Conservation (phyloP, 2,329 filamentous ascomycete genomes). For the Colletotrichum sp. region DNA sequence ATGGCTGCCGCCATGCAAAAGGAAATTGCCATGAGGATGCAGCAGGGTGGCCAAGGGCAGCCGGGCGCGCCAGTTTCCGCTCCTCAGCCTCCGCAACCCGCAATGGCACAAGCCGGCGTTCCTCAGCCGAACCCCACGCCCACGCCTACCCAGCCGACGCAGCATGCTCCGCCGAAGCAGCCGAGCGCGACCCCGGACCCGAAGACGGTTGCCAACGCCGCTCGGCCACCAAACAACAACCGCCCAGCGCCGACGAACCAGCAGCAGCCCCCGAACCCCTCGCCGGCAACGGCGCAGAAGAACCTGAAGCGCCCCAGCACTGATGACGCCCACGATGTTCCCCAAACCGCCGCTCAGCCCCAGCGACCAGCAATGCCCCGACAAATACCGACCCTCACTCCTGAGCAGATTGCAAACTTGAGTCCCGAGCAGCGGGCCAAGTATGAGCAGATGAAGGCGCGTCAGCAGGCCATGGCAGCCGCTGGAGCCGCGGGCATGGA, state of each 20-base stretch:
- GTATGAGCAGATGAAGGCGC: slow-evolving; percentile 42
- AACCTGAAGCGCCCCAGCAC: slow-evolving; percentile 56
- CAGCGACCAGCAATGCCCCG: slow-evolving; percentile 17
- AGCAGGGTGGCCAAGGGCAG: neutral
- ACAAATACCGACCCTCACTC: slow-evolving; percentile 30
- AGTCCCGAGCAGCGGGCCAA: slow-evolving; percentile 50
- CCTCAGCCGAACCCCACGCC: neutral
- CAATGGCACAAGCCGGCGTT: neutral
- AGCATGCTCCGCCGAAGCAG: slow-evolving; percentile 5
- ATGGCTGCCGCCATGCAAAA: slow-evolving; percentile 21
- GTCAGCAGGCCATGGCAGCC: slow-evolving; percentile 18
- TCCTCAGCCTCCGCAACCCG: neutral
- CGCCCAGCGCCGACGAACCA: slow-evolving; percentile 39
- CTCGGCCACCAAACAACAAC: slow-evolving; percentile 27
- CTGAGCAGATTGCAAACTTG: slow-evolving; percentile 46
- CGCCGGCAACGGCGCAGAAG: slow-evolving; percentile 45
- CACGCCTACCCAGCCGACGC: neutral
- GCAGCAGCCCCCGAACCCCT: slow-evolving; percentile 38
- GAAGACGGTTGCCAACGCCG: slow-evolving; percentile 21
- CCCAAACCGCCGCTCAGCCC: slow-evolving; percentile 23
- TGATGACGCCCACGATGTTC: slow-evolving; percentile 42
- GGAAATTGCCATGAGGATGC: slow-evolving; percentile 15
- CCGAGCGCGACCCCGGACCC: slow-evolving; percentile 22
- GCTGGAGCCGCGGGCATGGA: slow-evolving; percentile 1
- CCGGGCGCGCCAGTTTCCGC: neutral